Evolutionary conservation across 2,329 filamentous ascomycete species (phyloP).

Genomic region (Alternaria alternata): DNA sequence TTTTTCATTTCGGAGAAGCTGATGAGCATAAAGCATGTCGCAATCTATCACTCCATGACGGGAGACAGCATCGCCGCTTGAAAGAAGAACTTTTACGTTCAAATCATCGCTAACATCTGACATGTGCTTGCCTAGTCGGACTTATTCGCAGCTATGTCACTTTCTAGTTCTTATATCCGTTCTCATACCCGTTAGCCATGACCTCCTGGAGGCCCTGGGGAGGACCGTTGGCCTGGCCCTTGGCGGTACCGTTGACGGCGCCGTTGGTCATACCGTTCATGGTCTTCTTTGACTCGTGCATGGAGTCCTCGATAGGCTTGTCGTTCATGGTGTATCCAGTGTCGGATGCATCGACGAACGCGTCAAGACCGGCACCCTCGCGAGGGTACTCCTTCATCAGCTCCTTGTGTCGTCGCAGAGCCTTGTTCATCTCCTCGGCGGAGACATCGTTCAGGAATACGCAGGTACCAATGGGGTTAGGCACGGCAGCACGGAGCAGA

Average conservation of each 20-base stretch:
- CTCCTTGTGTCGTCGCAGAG: slow-evolving; percentile 69
- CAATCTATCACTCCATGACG: slow-evolving; percentile 1
- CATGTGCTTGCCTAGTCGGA: slow-evolving; percentile 23
- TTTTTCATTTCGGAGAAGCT: slow-evolving; percentile 12
- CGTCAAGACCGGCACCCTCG: slow-evolving; percentile 71
- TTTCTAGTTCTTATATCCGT: slow-evolving; percentile 42
- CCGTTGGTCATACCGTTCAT: slow-evolving; percentile 38
- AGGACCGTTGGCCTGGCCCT: slow-evolving; percentile 30
- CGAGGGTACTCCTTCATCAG: slow-evolving; percentile 70
- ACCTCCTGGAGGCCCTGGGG: slow-evolving; percentile 33
- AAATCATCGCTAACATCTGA: slow-evolving; percentile 7
- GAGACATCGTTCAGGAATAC: slow-evolving; percentile 74
- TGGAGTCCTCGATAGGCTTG: slow-evolving; percentile 46
- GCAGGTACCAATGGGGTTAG: slow-evolving; percentile 71
- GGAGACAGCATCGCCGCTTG: slow-evolving; percentile 6
- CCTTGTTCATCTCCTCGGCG: slow-evolving; percentile 67
- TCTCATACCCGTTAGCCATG: slow-evolving; percentile 43
- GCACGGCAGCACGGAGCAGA: slow-evolving; percentile 72
- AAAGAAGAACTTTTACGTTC: slow-evolving; percentile 15
- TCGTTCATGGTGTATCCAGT: slow-evolving; percentile 66
- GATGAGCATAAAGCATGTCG: slow-evolving; percentile 6
- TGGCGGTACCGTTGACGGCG: slow-evolving; percentile 29
- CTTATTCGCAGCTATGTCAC: slow-evolving; percentile 19
- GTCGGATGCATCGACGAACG: slow-evolving; percentile 73
- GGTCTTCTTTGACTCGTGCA: slow-evolving; percentile 28